Evolutionary conservation across 1,139 yeast species (phyloP).

Genomic region (Yamadazyma buinensis): DNA sequence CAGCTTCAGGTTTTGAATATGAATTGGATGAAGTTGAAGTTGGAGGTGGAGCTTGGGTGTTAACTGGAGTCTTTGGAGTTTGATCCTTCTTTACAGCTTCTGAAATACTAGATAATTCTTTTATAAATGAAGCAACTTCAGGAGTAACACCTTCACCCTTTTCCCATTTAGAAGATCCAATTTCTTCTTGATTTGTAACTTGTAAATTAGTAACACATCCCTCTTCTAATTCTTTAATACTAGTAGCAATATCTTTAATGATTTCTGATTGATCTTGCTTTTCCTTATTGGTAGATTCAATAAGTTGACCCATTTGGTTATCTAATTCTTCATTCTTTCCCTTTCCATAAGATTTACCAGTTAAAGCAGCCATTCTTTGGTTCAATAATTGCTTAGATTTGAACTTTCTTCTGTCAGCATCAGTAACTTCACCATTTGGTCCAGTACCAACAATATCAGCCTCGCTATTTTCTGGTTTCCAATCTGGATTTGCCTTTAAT

Average conservation of each 20-base stretch:
- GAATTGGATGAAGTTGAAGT: constrained; percentile 12
- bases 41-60: constrained; percentile 5
- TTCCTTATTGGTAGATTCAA: constrained; percentile 53
- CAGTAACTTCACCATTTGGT: constrained; percentile 79
- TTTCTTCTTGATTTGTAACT: constrained; percentile 42
- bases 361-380: constrained; percentile 87
- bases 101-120: constrained; percentile 38
- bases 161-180: constrained; percentile 76
- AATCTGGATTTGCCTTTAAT: constrained; percentile 59
- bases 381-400: constrained; percentile 72
- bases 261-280: constrained; percentile 51
- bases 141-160: constrained; percentile 72
- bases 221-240: constrained; percentile 68
- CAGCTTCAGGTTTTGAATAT: constrained; percentile 16
- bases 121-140: constrained; percentile 62
- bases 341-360: constrained; percentile 57
- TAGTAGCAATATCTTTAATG: constrained; percentile 67
- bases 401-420: constrained; percentile 73
- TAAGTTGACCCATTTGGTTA: constrained; percentile 50
- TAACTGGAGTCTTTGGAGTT: neutral
- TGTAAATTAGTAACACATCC: constrained; percentile 51
- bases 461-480: constrained; percentile 48
- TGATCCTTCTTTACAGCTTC: constrained; percentile 7
- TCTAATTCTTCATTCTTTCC: constrained; percentile 52
- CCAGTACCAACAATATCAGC: constrained; percentile 72